Evolutionary conservation across 768 basidiomycete species (phyloP).

Genomic region (Mrakia frigida): DNA sequence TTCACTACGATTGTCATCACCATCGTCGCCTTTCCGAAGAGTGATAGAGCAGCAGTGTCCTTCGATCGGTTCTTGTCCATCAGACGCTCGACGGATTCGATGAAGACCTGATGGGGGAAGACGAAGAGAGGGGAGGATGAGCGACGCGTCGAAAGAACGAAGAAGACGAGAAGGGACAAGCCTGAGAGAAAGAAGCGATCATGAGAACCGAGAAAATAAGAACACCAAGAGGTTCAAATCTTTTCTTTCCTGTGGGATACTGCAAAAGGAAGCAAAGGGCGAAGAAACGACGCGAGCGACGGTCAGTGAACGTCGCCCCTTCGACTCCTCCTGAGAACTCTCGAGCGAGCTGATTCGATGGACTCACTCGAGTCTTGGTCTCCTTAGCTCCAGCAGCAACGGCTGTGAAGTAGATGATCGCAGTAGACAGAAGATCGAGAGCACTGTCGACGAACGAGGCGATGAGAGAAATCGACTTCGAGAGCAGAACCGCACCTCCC

Average conservation of each 20-base stretch:
- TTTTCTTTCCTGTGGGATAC: constrained; percentile 26
- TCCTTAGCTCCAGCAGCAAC: constrained; percentile 20
- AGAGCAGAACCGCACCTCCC: constrained; percentile 9
- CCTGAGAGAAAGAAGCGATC: constrained; percentile 6
- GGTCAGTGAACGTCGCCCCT: background rate
- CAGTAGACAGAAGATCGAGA: constrained; percentile 25
- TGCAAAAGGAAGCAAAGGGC: too few species aligned
- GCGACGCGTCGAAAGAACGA: background rate
- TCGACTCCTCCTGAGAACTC: background rate
- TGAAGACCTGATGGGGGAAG: constrained; percentile 21
- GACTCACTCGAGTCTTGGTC: constrained; percentile 9
- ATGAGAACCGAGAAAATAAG: constrained; percentile 5
- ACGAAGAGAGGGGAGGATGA: background rate
- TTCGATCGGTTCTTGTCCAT: constrained; percentile 16
- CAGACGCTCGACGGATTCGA: constrained; percentile 26
- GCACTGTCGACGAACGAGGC: constrained; percentile 26
- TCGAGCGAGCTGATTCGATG: too few species aligned
- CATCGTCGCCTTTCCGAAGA: constrained; percentile 27
- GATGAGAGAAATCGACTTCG: constrained; percentile 19
- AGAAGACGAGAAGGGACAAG: background rate
- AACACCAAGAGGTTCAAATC: constrained; percentile 27
- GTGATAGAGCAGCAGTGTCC: constrained; percentile 10
- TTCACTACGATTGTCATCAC: constrained; percentile 24
- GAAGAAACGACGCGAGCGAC: too few species aligned
- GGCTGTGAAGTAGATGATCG: constrained; percentile 25